Percentiles rank a stretch among this genome's conserved stretches.
Conservation (phyloP, 176 grass and related monocot genomes). For the Elaeis guineensis region DNA sequence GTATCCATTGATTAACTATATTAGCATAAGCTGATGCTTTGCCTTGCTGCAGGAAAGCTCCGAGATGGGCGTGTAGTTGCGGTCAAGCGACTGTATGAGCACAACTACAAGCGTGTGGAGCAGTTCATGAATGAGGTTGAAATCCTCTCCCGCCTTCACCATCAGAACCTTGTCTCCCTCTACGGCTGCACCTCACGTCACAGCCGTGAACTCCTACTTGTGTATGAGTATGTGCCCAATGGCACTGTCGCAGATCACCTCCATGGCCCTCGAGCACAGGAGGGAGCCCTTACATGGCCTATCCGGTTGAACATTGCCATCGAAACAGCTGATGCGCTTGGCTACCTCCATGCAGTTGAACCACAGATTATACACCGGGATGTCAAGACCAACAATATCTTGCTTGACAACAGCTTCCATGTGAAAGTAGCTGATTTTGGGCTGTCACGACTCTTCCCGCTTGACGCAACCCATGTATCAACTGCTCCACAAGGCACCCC, state of each 20-base stretch:
- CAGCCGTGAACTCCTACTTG: slow-evolving; percentile 41
- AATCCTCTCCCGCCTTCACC: slow-evolving; percentile 49
- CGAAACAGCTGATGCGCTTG: slow-evolving; percentile 40
- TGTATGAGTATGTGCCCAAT: slow-evolving; percentile 62
- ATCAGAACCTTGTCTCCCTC: slow-evolving; percentile 47
- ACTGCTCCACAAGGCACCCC: slow-evolving; percentile 64
- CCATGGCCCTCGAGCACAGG: neutral
- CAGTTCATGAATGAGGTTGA: slow-evolving; percentile 66
- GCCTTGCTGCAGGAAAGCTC: slow-evolving; percentile 14
- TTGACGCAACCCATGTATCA: slow-evolving; percentile 37
- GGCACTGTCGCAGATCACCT: slow-evolving; percentile 61
- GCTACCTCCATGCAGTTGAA: slow-evolving; percentile 37
- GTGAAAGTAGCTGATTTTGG: slow-evolving; percentile 71
- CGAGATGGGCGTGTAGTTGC: slow-evolving; percentile 33
- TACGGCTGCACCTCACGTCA: slow-evolving; percentile 42
- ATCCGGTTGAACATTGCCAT: slow-evolving; percentile 29
- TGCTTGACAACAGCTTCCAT: slow-evolving; percentile 36
- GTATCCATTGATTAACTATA: no score
- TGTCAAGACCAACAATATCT: slow-evolving; percentile 59
- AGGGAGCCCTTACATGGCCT: slow-evolving; percentile 3
- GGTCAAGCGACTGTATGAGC: slow-evolving; percentile 63
- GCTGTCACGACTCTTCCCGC: slow-evolving; percentile 39
- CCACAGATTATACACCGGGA: slow-evolving; percentile 49
- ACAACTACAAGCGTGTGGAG: slow-evolving; percentile 51
- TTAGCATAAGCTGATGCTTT: neutral